Percentiles rank a stretch among this genome's conserved stretches.
These are phyloP conservation scores for Venturia carpophila DNA, from an alignment of 2,329 filamentous ascomycete genomes.

Conservation along the genomic window DNA sequence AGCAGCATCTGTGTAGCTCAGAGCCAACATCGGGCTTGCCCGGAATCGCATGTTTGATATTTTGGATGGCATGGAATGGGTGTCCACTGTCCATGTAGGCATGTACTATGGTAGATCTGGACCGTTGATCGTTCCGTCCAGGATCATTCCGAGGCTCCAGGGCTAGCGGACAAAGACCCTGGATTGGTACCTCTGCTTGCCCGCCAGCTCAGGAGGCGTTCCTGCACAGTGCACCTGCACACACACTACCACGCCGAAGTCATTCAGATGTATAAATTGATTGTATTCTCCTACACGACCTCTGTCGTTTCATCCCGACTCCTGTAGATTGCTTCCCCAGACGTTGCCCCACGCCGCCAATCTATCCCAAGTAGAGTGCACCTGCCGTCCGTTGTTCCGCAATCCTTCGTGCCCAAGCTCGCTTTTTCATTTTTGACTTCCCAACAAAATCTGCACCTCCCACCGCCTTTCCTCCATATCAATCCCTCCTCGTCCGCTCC, in stretches of 20 bases:
- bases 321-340: slow-evolving; percentile 1
- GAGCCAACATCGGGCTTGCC: neutral
- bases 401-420: neutral
- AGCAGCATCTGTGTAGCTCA: no score
- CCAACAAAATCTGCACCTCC: neutral
- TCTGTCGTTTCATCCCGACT: neutral
- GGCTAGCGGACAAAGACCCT: neutral
- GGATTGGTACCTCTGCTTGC: neutral
- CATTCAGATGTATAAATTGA: slow-evolving; percentile 6
- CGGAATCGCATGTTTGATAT: neutral
- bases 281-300: neutral
- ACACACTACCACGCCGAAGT: neutral
- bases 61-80: neutral
- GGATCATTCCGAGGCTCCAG: neutral
- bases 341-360: neutral
- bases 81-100: no score
- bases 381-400: neutral
- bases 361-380: neutral
- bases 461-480: neutral
- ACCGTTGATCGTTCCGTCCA: neutral
- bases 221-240: no score
- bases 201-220: neutral
- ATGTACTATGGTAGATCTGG: neutral
- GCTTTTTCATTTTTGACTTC: slow-evolving; percentile 1
- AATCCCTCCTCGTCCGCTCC: neutral